Evolutionary conservation across 768 basidiomycete species (phyloP).

Genomic region (Russula brevipes): DNA sequence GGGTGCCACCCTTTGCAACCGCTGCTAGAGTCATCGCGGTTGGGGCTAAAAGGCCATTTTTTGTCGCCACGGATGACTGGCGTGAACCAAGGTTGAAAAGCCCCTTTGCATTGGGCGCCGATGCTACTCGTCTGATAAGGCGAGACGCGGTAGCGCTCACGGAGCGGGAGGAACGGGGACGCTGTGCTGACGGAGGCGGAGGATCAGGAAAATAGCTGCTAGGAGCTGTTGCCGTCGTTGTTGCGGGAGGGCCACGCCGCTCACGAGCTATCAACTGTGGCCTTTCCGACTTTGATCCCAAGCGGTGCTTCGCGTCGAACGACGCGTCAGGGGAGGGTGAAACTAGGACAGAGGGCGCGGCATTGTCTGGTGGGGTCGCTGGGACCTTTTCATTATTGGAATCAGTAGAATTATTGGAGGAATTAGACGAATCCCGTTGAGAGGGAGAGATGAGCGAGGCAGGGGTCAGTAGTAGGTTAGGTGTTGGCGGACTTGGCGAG

Average conservation of each 20-base stretch:
- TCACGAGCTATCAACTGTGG: slow-evolving; percentile 28
- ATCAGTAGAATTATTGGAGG: slow-evolving; percentile 72
- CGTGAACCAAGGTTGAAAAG: slow-evolving; percentile 65
- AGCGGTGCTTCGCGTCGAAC: slow-evolving; percentile 20
- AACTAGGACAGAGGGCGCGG: slow-evolving; percentile 27
- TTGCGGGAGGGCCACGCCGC: slow-evolving; percentile 37
- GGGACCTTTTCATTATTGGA: slow-evolving; percentile 43
- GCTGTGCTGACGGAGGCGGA: slow-evolving; percentile 32
- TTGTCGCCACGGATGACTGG: slow-evolving; percentile 49
- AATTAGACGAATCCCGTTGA: slow-evolving; percentile 72
- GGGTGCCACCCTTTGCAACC: slow-evolving; percentile 44
- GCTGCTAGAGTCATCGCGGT: slow-evolving; percentile 54
- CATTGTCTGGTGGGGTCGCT: slow-evolving; percentile 19
- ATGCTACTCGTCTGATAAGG: slow-evolving; percentile 92
- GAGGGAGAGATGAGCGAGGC: slow-evolving; percentile 49
- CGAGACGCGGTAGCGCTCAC: slow-evolving; percentile 75
- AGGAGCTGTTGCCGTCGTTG: slow-evolving; percentile 38
- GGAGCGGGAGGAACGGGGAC: slow-evolving; percentile 56
- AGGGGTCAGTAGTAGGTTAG: slow-evolving; percentile 50
- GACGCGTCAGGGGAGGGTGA: slow-evolving; percentile 23
- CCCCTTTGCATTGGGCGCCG: slow-evolving; percentile 93
- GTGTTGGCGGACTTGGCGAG: slow-evolving; percentile 37
- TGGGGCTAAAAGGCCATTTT: slow-evolving; percentile 75
- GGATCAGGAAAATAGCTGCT: slow-evolving; percentile 45
- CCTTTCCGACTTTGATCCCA: slow-evolving; percentile 33